Conservation (phyloP, 2,329 filamentous ascomycete species). For the Chrysoporthe cubensis region DNA sequence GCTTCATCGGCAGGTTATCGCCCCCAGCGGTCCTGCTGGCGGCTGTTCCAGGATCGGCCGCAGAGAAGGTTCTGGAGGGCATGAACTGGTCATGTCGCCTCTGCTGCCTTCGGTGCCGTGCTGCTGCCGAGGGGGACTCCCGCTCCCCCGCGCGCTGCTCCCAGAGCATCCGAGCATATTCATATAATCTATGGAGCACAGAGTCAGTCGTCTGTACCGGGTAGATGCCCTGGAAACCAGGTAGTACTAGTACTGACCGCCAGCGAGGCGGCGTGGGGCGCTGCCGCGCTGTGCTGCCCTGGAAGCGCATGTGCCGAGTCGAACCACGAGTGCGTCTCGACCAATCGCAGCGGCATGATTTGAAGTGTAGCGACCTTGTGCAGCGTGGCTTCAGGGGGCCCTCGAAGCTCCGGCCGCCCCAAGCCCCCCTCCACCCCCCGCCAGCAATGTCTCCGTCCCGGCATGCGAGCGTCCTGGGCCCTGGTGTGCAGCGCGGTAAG, state of each 20-base stretch:
- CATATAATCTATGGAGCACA: too few species aligned
- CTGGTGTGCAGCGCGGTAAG: too few species aligned
- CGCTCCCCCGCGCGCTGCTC: too few species aligned
- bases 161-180: too few species aligned
- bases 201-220: too few species aligned
- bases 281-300: neutral
- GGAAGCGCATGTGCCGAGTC: constrained; percentile 18
- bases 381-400: constrained; percentile 17
- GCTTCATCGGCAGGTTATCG: neutral
- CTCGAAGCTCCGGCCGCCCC: neutral
- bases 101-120: neutral
- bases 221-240: neutral
- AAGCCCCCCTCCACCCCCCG: neutral
- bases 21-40: neutral
- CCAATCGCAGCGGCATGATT: constrained; percentile 26
- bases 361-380: constrained; percentile 16
- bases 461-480: too few species aligned
- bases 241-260: neutral
- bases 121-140: too few species aligned
- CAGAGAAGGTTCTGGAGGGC: too few species aligned
- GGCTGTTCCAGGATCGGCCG: neutral
- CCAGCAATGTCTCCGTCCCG: neutral
- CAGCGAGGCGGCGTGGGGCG: constrained; percentile 8
- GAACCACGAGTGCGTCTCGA: constrained; percentile 8
- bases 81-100: too few species aligned